Evolutionary conservation across 1,139 yeast genomes (phyloP).

Genomic region (Arxiozyma slooffiae): DNA sequence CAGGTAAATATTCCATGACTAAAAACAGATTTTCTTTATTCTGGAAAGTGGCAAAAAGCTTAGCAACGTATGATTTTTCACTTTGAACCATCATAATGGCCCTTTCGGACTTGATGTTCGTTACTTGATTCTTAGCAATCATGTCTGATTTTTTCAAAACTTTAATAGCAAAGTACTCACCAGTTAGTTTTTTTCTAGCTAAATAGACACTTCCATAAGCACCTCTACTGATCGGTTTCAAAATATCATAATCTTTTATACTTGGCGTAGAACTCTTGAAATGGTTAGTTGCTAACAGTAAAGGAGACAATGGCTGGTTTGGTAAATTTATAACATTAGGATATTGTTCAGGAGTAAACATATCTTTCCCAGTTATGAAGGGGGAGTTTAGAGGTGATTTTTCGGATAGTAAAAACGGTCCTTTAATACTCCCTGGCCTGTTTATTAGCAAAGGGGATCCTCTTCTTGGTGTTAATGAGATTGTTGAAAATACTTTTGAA

Average conservation of each 20-base stretch:
- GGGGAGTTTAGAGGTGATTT: constrained; percentile 29
- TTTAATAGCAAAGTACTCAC: constrained; percentile 92
- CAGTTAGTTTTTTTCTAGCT: constrained; percentile 73
- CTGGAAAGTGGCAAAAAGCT: constrained; percentile 80
- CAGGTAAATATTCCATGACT: constrained; percentile 93
- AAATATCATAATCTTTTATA: constrained; percentile 77
- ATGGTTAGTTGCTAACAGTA: constrained; percentile 55
- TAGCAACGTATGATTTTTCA: constrained; percentile 89
- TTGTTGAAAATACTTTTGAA: constrained; percentile 21
- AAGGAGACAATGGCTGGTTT: constrained; percentile 72
- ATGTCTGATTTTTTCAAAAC: constrained; percentile 90
- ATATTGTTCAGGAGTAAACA: constrained; percentile 23
- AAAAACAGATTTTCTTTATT: constrained; percentile 76
- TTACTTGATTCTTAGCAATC: constrained; percentile 94
- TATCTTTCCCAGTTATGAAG: constrained; percentile 20
- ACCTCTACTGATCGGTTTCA: constrained; percentile 92
- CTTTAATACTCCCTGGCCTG: constrained; percentile 29
- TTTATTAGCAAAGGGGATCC: constrained; percentile 22
- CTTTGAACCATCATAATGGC: constrained; percentile 97
- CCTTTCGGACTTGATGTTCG: constrained; percentile 87
- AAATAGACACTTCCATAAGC: constrained; percentile 94
- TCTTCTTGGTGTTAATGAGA: constrained; percentile 28
- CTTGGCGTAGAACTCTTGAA: constrained; percentile 48
- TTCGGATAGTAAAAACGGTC: constrained; percentile 26
- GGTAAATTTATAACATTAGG: constrained; percentile 14